Base-by-base conservation (phyloP, 768 basidiomycete genomes). In the Pleurotus ostreatus region DNA sequence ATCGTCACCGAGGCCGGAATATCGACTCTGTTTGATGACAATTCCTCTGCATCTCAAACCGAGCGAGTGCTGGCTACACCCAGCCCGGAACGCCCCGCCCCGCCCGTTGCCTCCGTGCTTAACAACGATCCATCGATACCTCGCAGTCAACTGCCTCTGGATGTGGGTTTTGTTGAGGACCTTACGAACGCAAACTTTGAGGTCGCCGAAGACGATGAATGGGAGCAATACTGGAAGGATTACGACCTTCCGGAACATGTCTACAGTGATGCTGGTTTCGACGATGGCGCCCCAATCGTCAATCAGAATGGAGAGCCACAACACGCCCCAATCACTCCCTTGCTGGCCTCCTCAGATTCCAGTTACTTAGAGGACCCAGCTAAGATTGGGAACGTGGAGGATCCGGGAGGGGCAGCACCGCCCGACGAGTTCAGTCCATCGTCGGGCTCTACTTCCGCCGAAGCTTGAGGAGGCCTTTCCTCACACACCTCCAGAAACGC, bases 1-100 rank as follows among this genome's bases (percentile, higher is more conserved):
- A 75, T 92, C 57, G 78, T 97, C 48, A 80, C 85, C 4, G 63
- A 74, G 13, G 70, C 74, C 18, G 94, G 92, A 6, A 71, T 94
- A 62, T 62, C 58, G 13, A 45, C 60, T 48, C 48, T 75, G 23
- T 62, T 68, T 20, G 65, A 63, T 12, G 66, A 60, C 15, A 59
- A 61, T 18, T 43, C 41, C 30, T 48, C 41, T 9, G 49, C 57
- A 15, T 49, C 41, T 15, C 15, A 49, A 41, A 38, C 12, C 34
- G 15, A n/a, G 15, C 15, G 52, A 37, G 59, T 52, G 38, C 59
- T 57, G 22, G 40, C 65, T 13, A 56, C 60, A 22, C 57, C 49
- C 47, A 58, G 63, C 13, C 43, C 56, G 18, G 54, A 57, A 57
- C 16, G 52, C 55, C 15, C 56, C 20, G 49, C 52, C 30, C 20